Evolutionary conservation across 768 basidiomycete species (phyloP), one percentile per base, ranked within the genome.

Genomic region (Phylloporus scabripes): DNA sequence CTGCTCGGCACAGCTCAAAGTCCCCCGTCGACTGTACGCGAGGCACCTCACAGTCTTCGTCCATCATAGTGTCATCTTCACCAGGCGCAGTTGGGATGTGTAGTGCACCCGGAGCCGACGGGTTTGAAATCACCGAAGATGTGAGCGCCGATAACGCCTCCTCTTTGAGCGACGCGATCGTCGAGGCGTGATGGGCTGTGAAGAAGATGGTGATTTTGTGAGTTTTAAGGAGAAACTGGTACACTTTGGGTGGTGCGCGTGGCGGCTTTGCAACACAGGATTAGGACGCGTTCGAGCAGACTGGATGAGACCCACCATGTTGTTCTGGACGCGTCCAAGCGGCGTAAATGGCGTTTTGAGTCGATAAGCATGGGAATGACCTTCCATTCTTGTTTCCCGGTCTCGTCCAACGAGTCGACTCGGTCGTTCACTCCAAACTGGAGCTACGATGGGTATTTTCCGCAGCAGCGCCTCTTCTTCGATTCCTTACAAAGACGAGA

Each of bases 161-260:
- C 32, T 71, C 66, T 60, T 89, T 89, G 36, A 88, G 56, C n/a
- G 70, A 68, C 11, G 66, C 72, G 59, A 90, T 70, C 5, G 78
- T 78, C 8, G 74, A 74, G 29, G 73, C 74, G 7, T 79, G 81
- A 36, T 74, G 65, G 9, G 75, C 73, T 7, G 81, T 78, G 53
- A 83, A 67, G 57, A 84, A 74, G 55, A 87, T 69, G 6, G 82
- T 82, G 45, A 85, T 68, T 54, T 80, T 85, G 70, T 88, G 85
- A 0, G 85, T 83, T 59, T 85, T 87, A 55, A 88, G 65, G n/a
- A 80, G 72, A 15, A 89, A 60, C 46, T 85, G 81, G 67, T 82
- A 82, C 42, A 78, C 71, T 67, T 82, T 86, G 7, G 82, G 81
- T 34, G 74, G 74, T 12, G 71, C 54, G 60, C 77, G 75, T 11